Percentiles rank a stretch among this genome's conserved stretches.
Conservation (phyloP, 331 rosid species). For the Dryas integrifolia region DNA sequence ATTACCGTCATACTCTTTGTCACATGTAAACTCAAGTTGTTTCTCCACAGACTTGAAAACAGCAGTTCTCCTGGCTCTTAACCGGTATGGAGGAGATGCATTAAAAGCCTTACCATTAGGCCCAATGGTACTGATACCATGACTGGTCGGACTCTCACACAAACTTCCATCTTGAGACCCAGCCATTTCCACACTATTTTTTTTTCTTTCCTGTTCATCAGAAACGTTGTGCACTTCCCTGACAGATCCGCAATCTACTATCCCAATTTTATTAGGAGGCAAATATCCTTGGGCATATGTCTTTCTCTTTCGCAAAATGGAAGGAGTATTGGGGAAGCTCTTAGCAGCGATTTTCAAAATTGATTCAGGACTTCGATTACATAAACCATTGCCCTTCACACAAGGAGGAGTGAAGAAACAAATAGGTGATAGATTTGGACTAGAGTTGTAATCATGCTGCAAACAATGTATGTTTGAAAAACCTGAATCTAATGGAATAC, state of each 20-base stretch:
- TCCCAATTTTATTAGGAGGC: slow-evolving; percentile 39
- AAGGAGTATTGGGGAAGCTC: slow-evolving; percentile 90
- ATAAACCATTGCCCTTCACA: slow-evolving; percentile 48
- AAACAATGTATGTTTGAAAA: slow-evolving; percentile 33
- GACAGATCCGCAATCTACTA: slow-evolving; percentile 35
- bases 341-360: slow-evolving; percentile 79
- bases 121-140: slow-evolving; percentile 35
- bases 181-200: slow-evolving; percentile 34
- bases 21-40: slow-evolving; percentile 83
- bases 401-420: slow-evolving; percentile 86
- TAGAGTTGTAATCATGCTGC: slow-evolving; percentile 50
- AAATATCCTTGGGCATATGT: slow-evolving; percentile 35
- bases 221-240: slow-evolving; percentile 33
- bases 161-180: slow-evolving; percentile 44
- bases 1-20: slow-evolving; percentile 53
- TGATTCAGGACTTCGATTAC: slow-evolving; percentile 70
- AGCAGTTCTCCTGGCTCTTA: slow-evolving; percentile 78
- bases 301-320: slow-evolving; percentile 81
- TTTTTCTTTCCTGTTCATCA: slow-evolving; percentile 35
- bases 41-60: slow-evolving; percentile 84
- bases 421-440: slow-evolving; percentile 50
- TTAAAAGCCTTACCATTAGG: slow-evolving; percentile 58
- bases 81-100: slow-evolving; percentile 92
- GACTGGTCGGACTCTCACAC: slow-evolving; percentile 46
- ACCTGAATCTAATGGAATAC: slow-evolving; percentile 53